These are phyloP conservation scores for Typha latifolia DNA, from an alignment of 176 grass and related monocot species.

Conservation along the genomic window DNA sequence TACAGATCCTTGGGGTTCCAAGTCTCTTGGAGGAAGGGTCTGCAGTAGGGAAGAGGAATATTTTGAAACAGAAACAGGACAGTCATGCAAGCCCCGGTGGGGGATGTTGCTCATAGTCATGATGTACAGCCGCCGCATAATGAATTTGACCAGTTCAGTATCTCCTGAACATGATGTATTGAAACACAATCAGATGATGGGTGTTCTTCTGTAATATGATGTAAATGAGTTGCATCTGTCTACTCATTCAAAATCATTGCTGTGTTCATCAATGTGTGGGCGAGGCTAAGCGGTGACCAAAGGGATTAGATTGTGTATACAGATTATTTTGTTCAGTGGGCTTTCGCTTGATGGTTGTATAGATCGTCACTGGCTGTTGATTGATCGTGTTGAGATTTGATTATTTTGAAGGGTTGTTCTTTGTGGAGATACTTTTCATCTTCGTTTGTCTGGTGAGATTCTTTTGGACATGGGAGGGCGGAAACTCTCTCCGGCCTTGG, in stretches of 20 bases:
- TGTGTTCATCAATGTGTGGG: too few relatives aligned
- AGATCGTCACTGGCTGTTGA: too few relatives aligned
- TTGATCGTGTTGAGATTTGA: too few relatives aligned
- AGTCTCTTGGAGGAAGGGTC: conserved; percentile 87
- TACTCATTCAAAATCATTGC: neutral
- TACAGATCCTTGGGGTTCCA: conserved; percentile 87
- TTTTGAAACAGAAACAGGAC: conserved; percentile 83
- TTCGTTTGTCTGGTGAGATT: too few relatives aligned
- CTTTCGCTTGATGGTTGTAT: too few relatives aligned
- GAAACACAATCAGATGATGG: neutral
- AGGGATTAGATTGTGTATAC: too few relatives aligned
- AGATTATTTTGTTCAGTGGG: too few relatives aligned
- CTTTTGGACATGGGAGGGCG: too few relatives aligned
- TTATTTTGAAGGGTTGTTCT: too few relatives aligned
- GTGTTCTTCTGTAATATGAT: neutral
- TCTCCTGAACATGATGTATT: neutral
- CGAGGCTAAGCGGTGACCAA: too few relatives aligned
- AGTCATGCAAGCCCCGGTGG: conserved; percentile 35
- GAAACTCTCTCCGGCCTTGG: too few relatives aligned
- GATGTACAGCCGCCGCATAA: neutral
- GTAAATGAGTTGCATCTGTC: neutral
- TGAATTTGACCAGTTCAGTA: neutral
- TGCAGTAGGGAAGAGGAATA: conserved; percentile 74
- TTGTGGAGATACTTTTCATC: too few relatives aligned
- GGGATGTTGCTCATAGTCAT: conserved; percentile 33